Evolutionary conservation across 352 stramenopile genomes (phyloP).

Genomic region (Phytophthora brassicae): DNA sequence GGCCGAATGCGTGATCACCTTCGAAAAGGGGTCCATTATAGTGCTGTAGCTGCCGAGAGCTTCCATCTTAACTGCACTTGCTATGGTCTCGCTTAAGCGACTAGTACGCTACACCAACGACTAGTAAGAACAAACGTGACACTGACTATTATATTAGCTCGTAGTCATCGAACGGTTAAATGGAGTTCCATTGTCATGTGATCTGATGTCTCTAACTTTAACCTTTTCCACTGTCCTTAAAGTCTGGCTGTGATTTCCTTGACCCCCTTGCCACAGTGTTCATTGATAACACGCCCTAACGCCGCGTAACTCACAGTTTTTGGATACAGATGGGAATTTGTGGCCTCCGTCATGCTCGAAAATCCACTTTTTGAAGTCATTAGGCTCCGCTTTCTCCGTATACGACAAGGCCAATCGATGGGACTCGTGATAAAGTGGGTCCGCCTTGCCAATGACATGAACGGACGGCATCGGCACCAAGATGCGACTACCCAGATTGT

Average conservation of each 20-base stretch:
- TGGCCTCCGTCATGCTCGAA: constrained; percentile 40
- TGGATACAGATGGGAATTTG: constrained; percentile 37
- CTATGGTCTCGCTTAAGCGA: constrained; percentile 29
- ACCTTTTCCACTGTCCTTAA: constrained; percentile 1
- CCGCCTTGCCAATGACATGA: constrained; percentile 61
- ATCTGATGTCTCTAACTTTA: no score
- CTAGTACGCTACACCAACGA: constrained; percentile 8
- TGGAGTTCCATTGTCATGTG: constrained; percentile 20
- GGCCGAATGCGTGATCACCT: constrained; percentile 46
- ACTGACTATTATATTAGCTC: no score
- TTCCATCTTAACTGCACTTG: constrained; percentile 41
- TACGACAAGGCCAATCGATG: constrained; percentile 40
- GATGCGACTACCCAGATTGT: constrained; percentile 25
- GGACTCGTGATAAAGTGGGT: constrained; percentile 53
- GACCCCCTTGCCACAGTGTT: constrained; percentile 25
- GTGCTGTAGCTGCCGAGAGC: constrained; percentile 44
- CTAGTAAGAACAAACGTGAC: not conserved
- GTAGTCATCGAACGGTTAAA: constrained; percentile 19
- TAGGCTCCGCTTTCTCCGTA: constrained; percentile 10
- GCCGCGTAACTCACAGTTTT: constrained; percentile 30
- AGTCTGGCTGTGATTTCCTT: constrained; percentile 5
- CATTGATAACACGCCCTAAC: constrained; percentile 22
- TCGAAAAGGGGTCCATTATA: constrained; percentile 46
- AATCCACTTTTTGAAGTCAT: constrained; percentile 26
- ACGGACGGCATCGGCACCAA: constrained; percentile 40